phyloP scores from a whole-genome alignment of 176 grass and related monocot genomes.

The Musa beccarii region DNA sequence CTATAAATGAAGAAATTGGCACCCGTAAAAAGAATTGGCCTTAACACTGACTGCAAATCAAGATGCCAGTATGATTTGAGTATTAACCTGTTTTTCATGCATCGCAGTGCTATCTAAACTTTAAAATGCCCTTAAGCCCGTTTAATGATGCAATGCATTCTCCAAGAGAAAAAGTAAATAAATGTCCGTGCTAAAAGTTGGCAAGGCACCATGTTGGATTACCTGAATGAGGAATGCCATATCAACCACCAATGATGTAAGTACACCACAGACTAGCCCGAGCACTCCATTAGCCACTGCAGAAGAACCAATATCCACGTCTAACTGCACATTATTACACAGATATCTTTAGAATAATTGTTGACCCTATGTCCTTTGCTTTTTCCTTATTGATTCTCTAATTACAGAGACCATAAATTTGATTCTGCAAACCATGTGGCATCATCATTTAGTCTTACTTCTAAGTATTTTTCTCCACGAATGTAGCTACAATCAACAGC shows the following conservation, averaged over 20 bases:
- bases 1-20: too few species aligned
- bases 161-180: too few species aligned
- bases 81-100: too few species aligned
- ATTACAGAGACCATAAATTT: background rate
- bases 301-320: conserved; percentile 97
- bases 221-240: conserved; percentile 99
- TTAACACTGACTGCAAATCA: too few species aligned
- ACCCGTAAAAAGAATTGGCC: too few species aligned
- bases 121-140: too few species aligned
- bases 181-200: too few species aligned
- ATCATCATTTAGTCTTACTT: conserved; percentile 38
- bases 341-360: background rate
- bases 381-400: background rate
- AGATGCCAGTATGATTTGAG: too few species aligned
- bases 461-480: conserved; percentile 76
- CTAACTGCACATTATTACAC: conserved; percentile 41
- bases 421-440: background rate
- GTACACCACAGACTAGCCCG: conserved; percentile 84
- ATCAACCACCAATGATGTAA: conserved; percentile 76
- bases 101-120: too few species aligned
- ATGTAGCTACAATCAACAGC: conserved; percentile 88
- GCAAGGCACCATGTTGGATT: background rate
- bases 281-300: conserved; percentile 90
- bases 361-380: background rate
- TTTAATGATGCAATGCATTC: too few species aligned